These are phyloP conservation scores for Euphorbia tirucalli DNA, from an alignment of 345 rosid species.

Conservation along the genomic window DNA sequence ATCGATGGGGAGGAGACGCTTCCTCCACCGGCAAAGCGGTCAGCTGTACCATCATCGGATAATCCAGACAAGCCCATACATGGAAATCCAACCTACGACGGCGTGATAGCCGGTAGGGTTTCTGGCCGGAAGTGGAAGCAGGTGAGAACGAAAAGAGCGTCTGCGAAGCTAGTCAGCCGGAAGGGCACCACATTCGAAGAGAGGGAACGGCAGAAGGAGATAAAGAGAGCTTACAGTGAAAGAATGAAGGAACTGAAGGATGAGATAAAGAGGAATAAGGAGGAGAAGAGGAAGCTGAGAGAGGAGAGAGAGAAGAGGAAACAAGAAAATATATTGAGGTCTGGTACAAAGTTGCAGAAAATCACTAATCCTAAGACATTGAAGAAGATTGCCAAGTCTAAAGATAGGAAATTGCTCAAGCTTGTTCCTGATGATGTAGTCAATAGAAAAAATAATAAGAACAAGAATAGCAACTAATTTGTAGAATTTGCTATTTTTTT, in stretches of 20 bases:
- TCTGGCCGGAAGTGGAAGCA: constrained; percentile 88
- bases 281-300: constrained; percentile 73
- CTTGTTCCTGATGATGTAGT: constrained; percentile 63
- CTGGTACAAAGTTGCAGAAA: constrained; percentile 79
- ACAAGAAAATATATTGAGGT: constrained; percentile 68
- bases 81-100: constrained; percentile 76
- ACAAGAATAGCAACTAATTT: constrained; percentile 2
- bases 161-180: constrained; percentile 62
- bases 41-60: constrained; percentile 64
- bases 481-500: not conserved
- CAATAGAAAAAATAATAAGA: constrained; percentile 18
- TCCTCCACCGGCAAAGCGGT: constrained; percentile 66
- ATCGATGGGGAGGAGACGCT: constrained; percentile 35
- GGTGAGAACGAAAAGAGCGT: constrained; percentile 61
- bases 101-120: constrained; percentile 87
- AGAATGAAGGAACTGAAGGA: constrained; percentile 77
- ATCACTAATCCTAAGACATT: constrained; percentile 79
- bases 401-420: constrained; percentile 75
- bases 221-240: constrained; percentile 74
- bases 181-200: constrained; percentile 55
- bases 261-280: constrained; percentile 72
- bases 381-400: constrained; percentile 74
- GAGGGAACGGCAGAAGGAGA: constrained; percentile 64
- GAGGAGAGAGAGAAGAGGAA: constrained; percentile 93
- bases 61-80: constrained; percentile 65